Base-by-base conservation (phyloP, 2,329 filamentous ascomycete species). In the Microdochium nivale region DNA sequence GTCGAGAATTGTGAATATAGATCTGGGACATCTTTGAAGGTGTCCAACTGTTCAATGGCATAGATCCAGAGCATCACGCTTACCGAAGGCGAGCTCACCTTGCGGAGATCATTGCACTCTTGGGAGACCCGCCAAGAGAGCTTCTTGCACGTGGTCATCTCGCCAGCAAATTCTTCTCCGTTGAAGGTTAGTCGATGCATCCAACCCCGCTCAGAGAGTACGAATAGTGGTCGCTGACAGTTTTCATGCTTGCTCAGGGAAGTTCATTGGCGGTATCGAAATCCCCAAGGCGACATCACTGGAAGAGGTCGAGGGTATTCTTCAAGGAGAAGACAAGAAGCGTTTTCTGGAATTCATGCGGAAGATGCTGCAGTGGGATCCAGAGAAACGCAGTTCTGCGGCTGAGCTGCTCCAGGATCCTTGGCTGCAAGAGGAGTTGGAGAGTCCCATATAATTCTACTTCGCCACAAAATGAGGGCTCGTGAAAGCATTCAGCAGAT, bases 1-100 rank as follows among this genome's bases (percentile, higher is more conserved):
- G 27, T 30, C n/a, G 33, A 37, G 14, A 37, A 37, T 9, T 33
- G 30, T 33, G 30, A 9, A 14, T 52, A 40, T 50, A 76, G 74
- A 69, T 75, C 25, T 79, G 74, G 76, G 64, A 77, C 49, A 44
- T 78, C 1, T 78, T 70, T 51, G 69, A 79, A 62, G 70, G 72
- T 3, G 62, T 56, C 0, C 68, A 66, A 24, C 59, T 79, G 25
- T 79, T 78, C 53, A 64, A 63, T 2, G 65, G 70, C 43, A 40
- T 65, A 0, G 72, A 75, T 49, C 64, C 67, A 1, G 66, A 71
- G 55, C 53, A 58, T 40, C 48, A 70, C 13, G 62, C 30, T 0
- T 77, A 77, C 47, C 60, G 68, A 10, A 72, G 69, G 50, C 65
- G 71, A 50, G 71, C 71, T 0, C 74, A 76, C 57, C 69, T 79